Evolutionary conservation across 2,329 filamentous ascomycete genomes (phyloP).

Genomic region (Fusarium xyrophilum): DNA sequence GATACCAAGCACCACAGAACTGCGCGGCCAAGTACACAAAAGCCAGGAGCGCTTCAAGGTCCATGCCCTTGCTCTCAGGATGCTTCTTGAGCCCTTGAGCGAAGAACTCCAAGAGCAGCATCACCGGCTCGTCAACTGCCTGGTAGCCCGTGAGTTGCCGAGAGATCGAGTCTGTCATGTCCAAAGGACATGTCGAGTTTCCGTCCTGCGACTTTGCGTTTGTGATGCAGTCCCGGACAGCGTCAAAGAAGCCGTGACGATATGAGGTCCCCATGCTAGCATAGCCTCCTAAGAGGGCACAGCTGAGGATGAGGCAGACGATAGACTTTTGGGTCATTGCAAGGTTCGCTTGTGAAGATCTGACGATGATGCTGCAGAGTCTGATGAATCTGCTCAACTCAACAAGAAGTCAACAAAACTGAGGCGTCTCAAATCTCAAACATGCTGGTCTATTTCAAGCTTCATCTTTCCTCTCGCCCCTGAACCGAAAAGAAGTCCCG

Average conservation of each 20-base stretch:
- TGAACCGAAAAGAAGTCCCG: not conserved
- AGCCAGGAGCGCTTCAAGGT: slow-evolving; percentile 23
- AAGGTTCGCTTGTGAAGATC: not conserved
- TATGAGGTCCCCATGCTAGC: slow-evolving; percentile 26
- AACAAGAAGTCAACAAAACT: not conserved
- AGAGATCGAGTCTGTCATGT: slow-evolving; percentile 15
- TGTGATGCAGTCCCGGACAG: slow-evolving; percentile 7
- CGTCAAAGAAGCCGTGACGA: slow-evolving; percentile 30
- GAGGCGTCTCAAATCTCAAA: not conserved
- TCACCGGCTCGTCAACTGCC: slow-evolving; percentile 6
- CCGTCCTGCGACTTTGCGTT: not conserved
- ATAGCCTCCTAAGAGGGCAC: slow-evolving; percentile 31
- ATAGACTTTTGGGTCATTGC: not conserved
- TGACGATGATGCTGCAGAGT: not conserved
- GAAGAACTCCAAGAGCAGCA: slow-evolving; percentile 31
- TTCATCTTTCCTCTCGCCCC: not conserved
- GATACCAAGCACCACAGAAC: slow-evolving; percentile 34
- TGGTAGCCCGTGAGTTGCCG: not conserved
- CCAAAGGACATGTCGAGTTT: slow-evolving; percentile 3
- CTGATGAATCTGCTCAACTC: not conserved
- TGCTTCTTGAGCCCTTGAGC: slow-evolving; percentile 23
- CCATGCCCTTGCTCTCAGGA: not conserved
- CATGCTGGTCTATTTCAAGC: not conserved
- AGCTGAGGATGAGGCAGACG: slow-evolving; percentile 18
- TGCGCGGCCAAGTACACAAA: slow-evolving; percentile 33